Base-by-base conservation (phyloP, 306 rosid species). In the Ceratonia siliqua region DNA sequence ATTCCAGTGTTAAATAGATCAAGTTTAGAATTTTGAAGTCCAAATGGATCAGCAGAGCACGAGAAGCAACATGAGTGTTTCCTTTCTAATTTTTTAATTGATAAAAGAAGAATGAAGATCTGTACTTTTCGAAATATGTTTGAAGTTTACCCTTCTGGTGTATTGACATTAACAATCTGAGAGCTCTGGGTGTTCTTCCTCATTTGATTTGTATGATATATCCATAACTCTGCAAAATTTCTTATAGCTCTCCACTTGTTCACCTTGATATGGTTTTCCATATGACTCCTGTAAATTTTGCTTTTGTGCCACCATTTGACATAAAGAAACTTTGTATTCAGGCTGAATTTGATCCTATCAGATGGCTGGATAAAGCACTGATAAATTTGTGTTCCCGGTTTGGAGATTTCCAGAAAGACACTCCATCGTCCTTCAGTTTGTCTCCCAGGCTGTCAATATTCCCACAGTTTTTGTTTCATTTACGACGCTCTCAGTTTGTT, bases 321-420 rank as follows among this genome's bases (percentile, higher is more conserved):
- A 59, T 52, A 18, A 66, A 74, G 70, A 68, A 64, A 79, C 48
- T 82, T 49, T 75, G 32, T 27, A 76, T 83, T 75, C 88, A 92
- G 99, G 97, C 96, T 70, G 99, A 92, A 84, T 94, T 92, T 86
- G 99, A 94, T 78, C 99, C 99, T 76, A 87, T 94, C 80, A 86
- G 98, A 86, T 94, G 99, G 99, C 67, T 94, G 90, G 99, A 94
- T 79, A 94, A 92, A 84, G 85, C 99, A 74, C 79, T 94, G 81
- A 94, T 94, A 79, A 90, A 87, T 80, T 53, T 94, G 70, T 92
- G 99, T 84, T 82, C 98, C 64, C 97, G 91, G 58, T 89, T 92
- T 79, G 99, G 99, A 74, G 96, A 94, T 56, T 94, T 84, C 82
- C 97, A 92, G 73, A 94, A 92, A 78, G 96, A 92, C 33, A 68